Percentiles rank a stretch among this genome's conserved stretches.
These are phyloP conservation scores for Microdochium paspali DNA, from an alignment of 2,329 filamentous ascomycete genomes.

Conservation along the genomic window DNA sequence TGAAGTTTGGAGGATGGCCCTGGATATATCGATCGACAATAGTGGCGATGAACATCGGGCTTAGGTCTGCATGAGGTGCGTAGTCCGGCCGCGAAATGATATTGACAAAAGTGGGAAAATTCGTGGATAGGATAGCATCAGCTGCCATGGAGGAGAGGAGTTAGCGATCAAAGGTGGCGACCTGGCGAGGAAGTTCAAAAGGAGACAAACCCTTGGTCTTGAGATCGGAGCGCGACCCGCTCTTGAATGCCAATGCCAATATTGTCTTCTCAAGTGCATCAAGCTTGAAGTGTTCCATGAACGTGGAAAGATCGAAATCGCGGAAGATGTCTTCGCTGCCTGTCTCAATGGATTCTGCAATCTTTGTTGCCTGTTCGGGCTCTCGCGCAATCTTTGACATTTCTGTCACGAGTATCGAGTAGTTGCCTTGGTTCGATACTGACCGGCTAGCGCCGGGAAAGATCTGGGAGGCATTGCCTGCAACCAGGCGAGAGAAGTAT, in stretches of 20 bases:
- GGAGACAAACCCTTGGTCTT: slow-evolving; percentile 70
- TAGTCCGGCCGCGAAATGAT: slow-evolving; percentile 58
- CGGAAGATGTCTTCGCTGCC: slow-evolving; percentile 89
- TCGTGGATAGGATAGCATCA: slow-evolving; percentile 79
- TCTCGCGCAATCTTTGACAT: slow-evolving; percentile 79
- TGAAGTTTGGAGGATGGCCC: slow-evolving; percentile 79
- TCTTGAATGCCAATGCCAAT: slow-evolving; percentile 81
- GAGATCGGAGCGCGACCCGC: slow-evolving; percentile 69
- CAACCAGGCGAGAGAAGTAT: slow-evolving; percentile 88
- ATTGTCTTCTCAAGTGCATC: slow-evolving; percentile 83
- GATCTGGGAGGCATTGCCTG: slow-evolving; percentile 83
- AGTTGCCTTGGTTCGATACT: slow-evolving; percentile 69
- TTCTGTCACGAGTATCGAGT: slow-evolving; percentile 72
- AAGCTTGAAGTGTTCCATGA: slow-evolving; percentile 92
- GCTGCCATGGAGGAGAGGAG: slow-evolving; percentile 38
- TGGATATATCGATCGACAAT: slow-evolving; percentile 82
- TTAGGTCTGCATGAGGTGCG: slow-evolving; percentile 56
- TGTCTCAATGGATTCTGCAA: slow-evolving; percentile 86
- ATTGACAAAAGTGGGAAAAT: slow-evolving; percentile 68
- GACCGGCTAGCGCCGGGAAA: slow-evolving; percentile 72
- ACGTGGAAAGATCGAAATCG: slow-evolving; percentile 91
- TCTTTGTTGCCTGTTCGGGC: slow-evolving; percentile 74
- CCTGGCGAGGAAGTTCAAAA: slow-evolving; percentile 1
- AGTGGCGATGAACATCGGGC: slow-evolving; percentile 61
- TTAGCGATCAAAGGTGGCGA: slow-evolving; percentile 7